Percentiles rank a stretch among this genome's conserved stretches.
Conservation (phyloP, 1,139 yeast genomes). For the Yamadazyma epiphylla region DNA sequence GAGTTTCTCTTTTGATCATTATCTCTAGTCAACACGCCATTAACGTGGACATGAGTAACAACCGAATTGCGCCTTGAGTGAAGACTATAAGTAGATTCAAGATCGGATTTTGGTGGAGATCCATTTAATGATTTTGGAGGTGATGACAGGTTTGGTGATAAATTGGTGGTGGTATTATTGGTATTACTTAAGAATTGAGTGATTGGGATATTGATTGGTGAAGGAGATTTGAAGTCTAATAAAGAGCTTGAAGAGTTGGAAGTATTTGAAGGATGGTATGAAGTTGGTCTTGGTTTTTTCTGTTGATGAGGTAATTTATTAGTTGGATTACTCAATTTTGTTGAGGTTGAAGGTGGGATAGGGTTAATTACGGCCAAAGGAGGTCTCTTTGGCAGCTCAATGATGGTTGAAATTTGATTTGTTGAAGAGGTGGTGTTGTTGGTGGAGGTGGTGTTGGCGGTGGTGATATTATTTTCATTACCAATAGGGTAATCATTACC, state of each 20-base stretch:
- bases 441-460: constrained; percentile 1
- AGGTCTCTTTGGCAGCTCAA: constrained; percentile 39
- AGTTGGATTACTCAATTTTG: constrained; percentile 12
- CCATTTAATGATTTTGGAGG: constrained; percentile 3
- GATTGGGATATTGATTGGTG: constrained; percentile 31
- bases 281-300: constrained; percentile 74
- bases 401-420: constrained; percentile 30
- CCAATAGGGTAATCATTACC: constrained; percentile 46
- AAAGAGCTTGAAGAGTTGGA: constrained; percentile 53
- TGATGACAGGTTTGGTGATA: constrained; percentile 13
- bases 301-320: constrained; percentile 38
- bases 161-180: not conserved
- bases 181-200: constrained; percentile 29
- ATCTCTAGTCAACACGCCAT: constrained; percentile 43
- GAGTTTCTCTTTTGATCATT: constrained; percentile 35
- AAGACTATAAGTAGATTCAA: constrained; percentile 10
- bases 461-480: constrained; percentile 20
- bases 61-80: constrained; percentile 38
- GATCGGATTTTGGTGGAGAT: constrained; percentile 13
- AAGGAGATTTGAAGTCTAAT: constrained; percentile 20
- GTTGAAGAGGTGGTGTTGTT: not conserved
- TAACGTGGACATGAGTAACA: constrained; percentile 45
- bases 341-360: constrained; percentile 4
- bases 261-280: constrained; percentile 76
- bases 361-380: constrained; percentile 11